Percentiles rank a stretch among this genome's conserved stretches.
Conservation (phyloP, 768 basidiomycete species). For the Phaffia tasmanica region DNA sequence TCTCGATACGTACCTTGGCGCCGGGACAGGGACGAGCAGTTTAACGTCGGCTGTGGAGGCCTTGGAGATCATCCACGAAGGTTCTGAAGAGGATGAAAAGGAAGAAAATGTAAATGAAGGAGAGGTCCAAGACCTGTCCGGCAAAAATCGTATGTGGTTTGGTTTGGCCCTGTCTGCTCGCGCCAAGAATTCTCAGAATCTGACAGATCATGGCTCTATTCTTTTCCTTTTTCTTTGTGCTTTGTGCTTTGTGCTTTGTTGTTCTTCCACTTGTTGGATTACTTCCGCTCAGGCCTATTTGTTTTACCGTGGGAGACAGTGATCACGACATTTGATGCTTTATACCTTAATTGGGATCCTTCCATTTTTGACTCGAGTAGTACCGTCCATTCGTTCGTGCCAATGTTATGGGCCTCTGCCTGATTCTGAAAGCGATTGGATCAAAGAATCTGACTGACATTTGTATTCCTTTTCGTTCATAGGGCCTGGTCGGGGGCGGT, state of each 20-base stretch:
- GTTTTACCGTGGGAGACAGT: conserved; percentile 66
- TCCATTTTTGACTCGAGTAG: conserved; percentile 45
- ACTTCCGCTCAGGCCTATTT: conserved; percentile 41
- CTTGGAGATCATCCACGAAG: conserved; percentile 8
- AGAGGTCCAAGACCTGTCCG: too few species aligned
- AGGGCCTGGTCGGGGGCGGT: not conserved
- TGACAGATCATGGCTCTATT: too few species aligned
- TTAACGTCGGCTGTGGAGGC: conserved; percentile 9
- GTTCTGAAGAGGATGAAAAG: conserved; percentile 1
- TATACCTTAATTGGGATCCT: conserved; percentile 85
- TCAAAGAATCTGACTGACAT: too few species aligned
- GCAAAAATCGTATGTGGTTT: conserved; percentile 11
- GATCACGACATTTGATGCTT: conserved; percentile 59
- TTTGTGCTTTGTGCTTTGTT: not conserved
- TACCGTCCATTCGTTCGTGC: conserved; percentile 57
- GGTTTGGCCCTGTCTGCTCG: not conserved
- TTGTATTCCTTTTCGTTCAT: conserved; percentile 4
- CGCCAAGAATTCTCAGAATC: too few species aligned
- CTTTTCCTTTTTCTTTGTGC: not conserved
- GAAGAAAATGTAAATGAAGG: not conserved
- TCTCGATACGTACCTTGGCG: not conserved
- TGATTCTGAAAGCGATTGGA: too few species aligned
- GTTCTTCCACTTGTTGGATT: not conserved
- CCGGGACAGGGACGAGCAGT: not conserved
- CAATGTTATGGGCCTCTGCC: not conserved